Conservation (phyloP, 2,329 filamentous ascomycete genomes). For the Aaosphaeria pasadenensis region DNA sequence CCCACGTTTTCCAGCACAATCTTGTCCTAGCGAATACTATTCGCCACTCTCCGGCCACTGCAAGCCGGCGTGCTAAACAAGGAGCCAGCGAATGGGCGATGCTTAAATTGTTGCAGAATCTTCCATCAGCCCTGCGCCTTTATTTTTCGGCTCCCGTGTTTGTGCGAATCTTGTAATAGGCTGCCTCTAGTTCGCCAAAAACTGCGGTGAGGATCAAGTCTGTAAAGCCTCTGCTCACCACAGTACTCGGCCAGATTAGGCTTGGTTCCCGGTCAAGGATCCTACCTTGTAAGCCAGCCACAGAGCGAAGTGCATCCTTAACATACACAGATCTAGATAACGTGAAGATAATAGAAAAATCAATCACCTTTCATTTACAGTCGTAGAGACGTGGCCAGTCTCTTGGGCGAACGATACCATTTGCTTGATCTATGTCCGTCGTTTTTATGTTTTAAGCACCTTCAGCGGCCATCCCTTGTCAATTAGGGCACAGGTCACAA, state of each 20-base stretch:
- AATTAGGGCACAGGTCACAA: constrained; percentile 13
- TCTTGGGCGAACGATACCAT: not conserved
- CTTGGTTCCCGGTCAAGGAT: not conserved
- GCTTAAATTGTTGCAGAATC: not conserved
- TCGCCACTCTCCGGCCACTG: too few relatives aligned
- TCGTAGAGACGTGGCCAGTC: not conserved
- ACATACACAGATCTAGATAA: too few relatives aligned
- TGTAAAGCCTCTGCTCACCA: not conserved
- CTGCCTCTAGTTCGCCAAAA: not conserved
- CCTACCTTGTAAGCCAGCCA: not conserved
- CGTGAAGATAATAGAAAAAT: not conserved
- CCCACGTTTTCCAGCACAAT: too few relatives aligned
- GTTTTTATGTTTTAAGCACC: not conserved
- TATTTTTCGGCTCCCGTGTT: not conserved
- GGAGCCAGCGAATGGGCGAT: not conserved
- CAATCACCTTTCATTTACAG: not conserved
- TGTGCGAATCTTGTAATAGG: not conserved
- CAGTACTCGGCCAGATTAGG: not conserved
- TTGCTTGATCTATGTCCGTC: constrained; percentile 4
- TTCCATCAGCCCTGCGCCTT: not conserved
- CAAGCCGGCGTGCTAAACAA: not conserved
- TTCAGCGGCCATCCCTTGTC: constrained; percentile 1
- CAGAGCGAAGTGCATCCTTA: too few relatives aligned
- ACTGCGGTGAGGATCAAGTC: not conserved
- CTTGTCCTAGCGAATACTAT: too few relatives aligned